These are phyloP conservation scores for Chrysoporthe puriensis DNA, from an alignment of 2,329 filamentous ascomycete genomes.

Conservation along the genomic window DNA sequence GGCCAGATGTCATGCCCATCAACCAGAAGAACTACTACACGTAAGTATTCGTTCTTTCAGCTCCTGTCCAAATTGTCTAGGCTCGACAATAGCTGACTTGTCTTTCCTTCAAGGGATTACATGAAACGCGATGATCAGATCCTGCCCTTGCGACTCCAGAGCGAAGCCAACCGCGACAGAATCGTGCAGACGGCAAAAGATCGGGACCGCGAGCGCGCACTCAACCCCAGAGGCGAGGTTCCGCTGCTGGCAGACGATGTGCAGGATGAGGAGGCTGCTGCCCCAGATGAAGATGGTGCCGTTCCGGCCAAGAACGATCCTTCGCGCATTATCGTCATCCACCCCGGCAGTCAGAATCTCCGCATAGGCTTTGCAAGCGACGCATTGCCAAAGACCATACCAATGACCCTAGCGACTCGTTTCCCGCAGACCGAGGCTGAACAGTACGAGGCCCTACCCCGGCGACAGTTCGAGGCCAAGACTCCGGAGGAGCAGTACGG, in stretches of 20 bases:
- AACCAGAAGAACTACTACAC: slow-evolving; percentile 99
- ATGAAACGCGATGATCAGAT: slow-evolving; percentile 98
- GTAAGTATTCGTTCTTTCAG: slow-evolving; percentile 51
- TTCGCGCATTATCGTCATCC: slow-evolving; percentile 92
- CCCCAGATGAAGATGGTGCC: slow-evolving; percentile 38
- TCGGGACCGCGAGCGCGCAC: slow-evolving; percentile 73
- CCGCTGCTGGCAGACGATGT: slow-evolving; percentile 64
- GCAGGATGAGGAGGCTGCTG: slow-evolving; percentile 54
- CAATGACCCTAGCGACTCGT: slow-evolving; percentile 86
- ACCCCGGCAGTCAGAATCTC: slow-evolving; percentile 93
- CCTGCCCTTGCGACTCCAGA: slow-evolving; percentile 83
- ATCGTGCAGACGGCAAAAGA: slow-evolving; percentile 84
- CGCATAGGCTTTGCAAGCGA: slow-evolving; percentile 95
- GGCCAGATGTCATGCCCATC: slow-evolving; percentile 90
- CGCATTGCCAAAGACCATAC: slow-evolving; percentile 89
- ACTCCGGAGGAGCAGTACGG: slow-evolving; percentile 81
- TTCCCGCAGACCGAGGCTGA: slow-evolving; percentile 82
- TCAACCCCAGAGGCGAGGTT: slow-evolving; percentile 74
- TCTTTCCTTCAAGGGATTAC: slow-evolving; percentile 71
- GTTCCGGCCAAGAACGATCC: slow-evolving; percentile 66
- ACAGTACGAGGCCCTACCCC: slow-evolving; percentile 77
- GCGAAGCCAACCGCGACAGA: slow-evolving; percentile 81
- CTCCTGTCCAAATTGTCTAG: background rate
- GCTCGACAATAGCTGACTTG: slow-evolving; percentile 32
- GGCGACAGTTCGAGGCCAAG: slow-evolving; percentile 65